Percentiles rank a stretch among this genome's conserved stretches.
phyloP scores from a whole-genome alignment of 148 eudicot species.

The Vaccinium vitisidaea region DNA sequence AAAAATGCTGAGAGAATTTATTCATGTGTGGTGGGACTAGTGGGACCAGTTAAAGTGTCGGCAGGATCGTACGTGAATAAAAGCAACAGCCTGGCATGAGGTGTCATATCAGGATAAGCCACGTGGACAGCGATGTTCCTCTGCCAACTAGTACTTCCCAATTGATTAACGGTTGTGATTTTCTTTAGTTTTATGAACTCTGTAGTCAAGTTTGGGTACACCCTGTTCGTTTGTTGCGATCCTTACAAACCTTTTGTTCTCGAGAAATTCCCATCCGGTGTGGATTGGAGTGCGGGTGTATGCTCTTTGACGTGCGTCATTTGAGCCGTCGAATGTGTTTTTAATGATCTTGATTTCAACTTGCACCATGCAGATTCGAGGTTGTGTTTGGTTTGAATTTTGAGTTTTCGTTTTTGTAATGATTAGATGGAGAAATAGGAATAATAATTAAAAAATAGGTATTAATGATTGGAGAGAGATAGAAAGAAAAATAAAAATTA shows the following conservation, averaged over 20 bases:
- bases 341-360: too few relatives aligned
- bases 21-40: background rate
- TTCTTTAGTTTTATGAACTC: background rate
- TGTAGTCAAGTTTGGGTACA: background rate
- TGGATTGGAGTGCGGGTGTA: too few relatives aligned
- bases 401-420: too few relatives aligned
- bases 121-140: slow-evolving; percentile 25
- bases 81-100: slow-evolving; percentile 18
- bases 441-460: too few relatives aligned
- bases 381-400: too few relatives aligned
- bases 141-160: background rate
- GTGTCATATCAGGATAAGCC: slow-evolving; percentile 14
- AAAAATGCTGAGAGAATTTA: background rate
- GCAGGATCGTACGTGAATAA: background rate
- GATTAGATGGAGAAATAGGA: too few relatives aligned
- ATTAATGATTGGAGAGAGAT: too few relatives aligned
- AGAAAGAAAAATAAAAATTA: too few relatives aligned
- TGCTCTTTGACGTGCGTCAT: too few relatives aligned
- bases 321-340: too few relatives aligned
- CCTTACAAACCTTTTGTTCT: background rate
- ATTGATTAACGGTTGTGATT: background rate
- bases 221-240: background rate
- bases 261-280: background rate
- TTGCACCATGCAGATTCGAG: too few relatives aligned
- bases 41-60: slow-evolving; percentile 17